A percentile compares a stretch with the other conserved stretches of the same genome.
Evolutionary conservation across 306 rosid species (phyloP).

Genomic region (peach (Prunus persica)): Prunus_persica_NCBIv2 NC_034014.1:13198501-13199000

Average conservation of each 20-base stretch:
- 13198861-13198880: not conserved
- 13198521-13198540: no score
- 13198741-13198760: not conserved
- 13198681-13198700: no score
- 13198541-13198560: no score
- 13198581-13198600: no score
- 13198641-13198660: no score
- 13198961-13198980: not conserved
- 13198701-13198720: no score
- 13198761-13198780: not conserved
- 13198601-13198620: no score
- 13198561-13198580: no score
- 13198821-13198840: not conserved
- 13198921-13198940: not conserved
- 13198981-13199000: conserved; percentile 13
- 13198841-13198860: not conserved
- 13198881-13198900: not conserved
- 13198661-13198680: no score
- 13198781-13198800: not conserved
- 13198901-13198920: not conserved
- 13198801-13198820: not conserved
- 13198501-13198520: no score
- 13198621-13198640: no score
- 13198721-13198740: no score
- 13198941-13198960: not conserved